A percentile compares a stretch with the other conserved stretches of the same genome.
phyloP scores from a whole-genome alignment of 169 alveolate species.

The Plasmodium knowlesi region DNA sequence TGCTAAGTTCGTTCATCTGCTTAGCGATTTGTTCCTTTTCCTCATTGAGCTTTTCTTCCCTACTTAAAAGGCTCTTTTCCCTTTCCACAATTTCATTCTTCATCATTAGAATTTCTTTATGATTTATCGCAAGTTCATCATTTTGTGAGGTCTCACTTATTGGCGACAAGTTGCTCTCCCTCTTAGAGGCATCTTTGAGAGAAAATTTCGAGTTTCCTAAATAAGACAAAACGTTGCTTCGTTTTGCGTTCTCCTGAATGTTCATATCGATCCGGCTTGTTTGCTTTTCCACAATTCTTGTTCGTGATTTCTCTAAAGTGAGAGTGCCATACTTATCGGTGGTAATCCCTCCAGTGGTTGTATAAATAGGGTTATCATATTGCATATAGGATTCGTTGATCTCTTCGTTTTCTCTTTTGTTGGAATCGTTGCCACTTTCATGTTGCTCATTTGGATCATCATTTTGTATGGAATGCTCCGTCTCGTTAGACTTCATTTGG shows the following conservation, averaged over 20 bases:
- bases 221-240: not conserved
- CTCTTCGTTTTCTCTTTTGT: not conserved
- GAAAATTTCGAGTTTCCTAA: slow-evolving; percentile 4
- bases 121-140: not conserved
- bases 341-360: not conserved
- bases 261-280: not conserved
- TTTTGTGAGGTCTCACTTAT: not conserved
- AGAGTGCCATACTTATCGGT: not conserved
- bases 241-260: not conserved
- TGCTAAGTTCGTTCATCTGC: slow-evolving; percentile 23
- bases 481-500: not conserved
- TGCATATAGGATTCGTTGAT: not conserved
- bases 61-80: not conserved
- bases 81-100: slow-evolving; percentile 19
- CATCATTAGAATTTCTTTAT: not conserved
- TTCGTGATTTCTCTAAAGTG: not conserved
- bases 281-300: not conserved
- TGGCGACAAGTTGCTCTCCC: not conserved
- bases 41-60: slow-evolving; percentile 43
- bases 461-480: not conserved
- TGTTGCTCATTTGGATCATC: not conserved
- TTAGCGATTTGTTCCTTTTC: slow-evolving; percentile 2
- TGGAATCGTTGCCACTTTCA: not conserved
- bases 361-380: not conserved
- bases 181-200: not conserved